Percentiles rank a stretch among this genome's conserved stretches.
Conservation (phyloP, 208 protist genomes). For the Leishmania guyanensis region DNA sequence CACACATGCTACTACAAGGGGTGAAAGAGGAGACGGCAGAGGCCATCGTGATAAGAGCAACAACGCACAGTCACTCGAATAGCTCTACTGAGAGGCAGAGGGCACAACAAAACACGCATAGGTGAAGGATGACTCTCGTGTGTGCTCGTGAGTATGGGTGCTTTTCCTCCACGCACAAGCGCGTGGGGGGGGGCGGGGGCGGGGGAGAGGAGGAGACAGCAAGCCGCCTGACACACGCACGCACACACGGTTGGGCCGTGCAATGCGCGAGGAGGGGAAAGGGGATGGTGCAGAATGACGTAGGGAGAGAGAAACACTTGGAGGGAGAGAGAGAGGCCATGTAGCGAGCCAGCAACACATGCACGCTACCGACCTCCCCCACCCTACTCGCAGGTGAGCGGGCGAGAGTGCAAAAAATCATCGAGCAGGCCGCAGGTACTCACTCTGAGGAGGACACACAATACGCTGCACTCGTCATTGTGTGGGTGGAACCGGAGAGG, state of each 20-base stretch:
- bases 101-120: neutral
- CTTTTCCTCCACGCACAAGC: neutral
- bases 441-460: neutral
- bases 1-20: constrained; percentile 20
- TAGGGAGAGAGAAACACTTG: neutral
- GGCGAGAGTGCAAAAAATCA: neutral
- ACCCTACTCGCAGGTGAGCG: neutral
- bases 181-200: neutral
- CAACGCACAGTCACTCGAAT: neutral
- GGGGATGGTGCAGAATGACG: neutral
- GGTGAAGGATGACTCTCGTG: neutral
- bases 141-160: neutral
- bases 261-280: neutral
- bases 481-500: neutral
- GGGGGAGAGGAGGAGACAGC: neutral
- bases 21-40: neutral
- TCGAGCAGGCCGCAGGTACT: neutral
- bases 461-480: neutral
- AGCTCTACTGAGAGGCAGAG: neutral
- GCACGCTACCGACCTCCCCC: neutral
- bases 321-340: neutral
- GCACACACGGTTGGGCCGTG: neutral
- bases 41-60: constrained; percentile 6
- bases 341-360: neutral
- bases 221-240: neutral